phyloP scores from a whole-genome alignment of 2,329 filamentous ascomycete genomes.

The Epichloe baconii region DNA sequence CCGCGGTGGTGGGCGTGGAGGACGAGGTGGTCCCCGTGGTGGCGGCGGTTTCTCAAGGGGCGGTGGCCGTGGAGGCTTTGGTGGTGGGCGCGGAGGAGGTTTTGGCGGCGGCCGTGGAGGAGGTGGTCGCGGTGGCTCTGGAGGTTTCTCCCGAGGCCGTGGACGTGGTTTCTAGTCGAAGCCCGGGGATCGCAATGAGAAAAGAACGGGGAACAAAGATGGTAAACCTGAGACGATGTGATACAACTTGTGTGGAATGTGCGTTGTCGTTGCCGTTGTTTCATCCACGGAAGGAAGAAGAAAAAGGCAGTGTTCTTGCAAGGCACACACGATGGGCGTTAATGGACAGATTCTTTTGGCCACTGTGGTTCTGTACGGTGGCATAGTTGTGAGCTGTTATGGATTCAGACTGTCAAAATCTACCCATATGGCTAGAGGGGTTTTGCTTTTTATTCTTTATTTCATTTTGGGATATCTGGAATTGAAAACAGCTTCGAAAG shows the following conservation, averaged over 20 bases:
- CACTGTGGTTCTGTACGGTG: background rate
- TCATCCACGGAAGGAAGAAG: background rate
- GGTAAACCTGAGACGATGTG: background rate
- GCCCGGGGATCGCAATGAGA: slow-evolving; percentile 11
- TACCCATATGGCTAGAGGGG: slow-evolving; percentile 2
- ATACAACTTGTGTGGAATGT: background rate
- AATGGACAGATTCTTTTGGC: slow-evolving; percentile 4
- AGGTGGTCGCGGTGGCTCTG: slow-evolving; percentile 11
- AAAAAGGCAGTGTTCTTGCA: background rate
- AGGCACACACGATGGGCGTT: slow-evolving; percentile 6
- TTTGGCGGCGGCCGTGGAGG: slow-evolving; percentile 11
- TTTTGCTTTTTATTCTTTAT: background rate
- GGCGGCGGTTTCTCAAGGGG: slow-evolving; percentile 20
- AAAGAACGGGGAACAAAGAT: background rate
- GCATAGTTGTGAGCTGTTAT: slow-evolving; percentile 1
- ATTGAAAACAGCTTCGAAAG: slow-evolving; percentile 1
- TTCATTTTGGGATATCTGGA: slow-evolving; percentile 3
- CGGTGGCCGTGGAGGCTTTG: slow-evolving; percentile 20
- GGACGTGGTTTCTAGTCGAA: slow-evolving; percentile 20
- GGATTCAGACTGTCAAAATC: background rate
- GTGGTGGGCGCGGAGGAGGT: slow-evolving; percentile 6
- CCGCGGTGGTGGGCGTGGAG: slow-evolving; percentile 9
- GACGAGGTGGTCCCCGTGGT: slow-evolving; percentile 9
- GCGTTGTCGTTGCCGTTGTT: background rate
- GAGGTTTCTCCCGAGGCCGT: slow-evolving; percentile 29